Evolutionary conservation across 768 basidiomycete species (phyloP).

Genomic region (Neoboletus subvelutipes): DNA sequence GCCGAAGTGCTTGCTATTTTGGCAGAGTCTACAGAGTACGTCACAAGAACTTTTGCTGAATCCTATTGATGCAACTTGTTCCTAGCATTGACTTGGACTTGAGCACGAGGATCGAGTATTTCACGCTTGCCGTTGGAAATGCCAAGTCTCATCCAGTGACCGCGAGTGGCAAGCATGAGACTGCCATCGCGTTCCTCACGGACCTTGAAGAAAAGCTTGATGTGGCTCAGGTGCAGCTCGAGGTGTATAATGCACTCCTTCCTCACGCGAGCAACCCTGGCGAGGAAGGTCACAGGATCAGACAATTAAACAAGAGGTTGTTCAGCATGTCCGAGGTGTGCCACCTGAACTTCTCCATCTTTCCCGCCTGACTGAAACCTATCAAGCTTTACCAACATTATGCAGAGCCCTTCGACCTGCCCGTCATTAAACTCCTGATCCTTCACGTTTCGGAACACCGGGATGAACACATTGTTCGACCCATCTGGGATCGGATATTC

Average conservation of each 20-base stretch:
- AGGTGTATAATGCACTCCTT: constrained; percentile 69
- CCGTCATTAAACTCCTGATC: constrained; percentile 82
- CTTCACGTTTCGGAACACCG: constrained; percentile 92
- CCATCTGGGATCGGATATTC: constrained; percentile 89
- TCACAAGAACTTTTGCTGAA: not conserved
- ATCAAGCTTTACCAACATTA: constrained; percentile 82
- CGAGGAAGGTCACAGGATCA: constrained; percentile 63
- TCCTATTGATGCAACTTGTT: constrained; percentile 1
- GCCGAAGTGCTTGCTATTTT: constrained; percentile 81
- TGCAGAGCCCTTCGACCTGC: constrained; percentile 82
- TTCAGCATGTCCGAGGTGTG: constrained; percentile 85
- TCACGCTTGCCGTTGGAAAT: constrained; percentile 92
- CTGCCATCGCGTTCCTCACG: constrained; percentile 93
- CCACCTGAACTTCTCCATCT: constrained; percentile 1
- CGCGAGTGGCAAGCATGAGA: constrained; percentile 73
- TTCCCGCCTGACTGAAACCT: constrained; percentile 11
- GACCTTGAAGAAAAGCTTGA: constrained; percentile 95
- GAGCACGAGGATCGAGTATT: constrained; percentile 80
- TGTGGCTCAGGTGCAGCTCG: constrained; percentile 95
- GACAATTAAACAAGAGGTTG: constrained; percentile 55
- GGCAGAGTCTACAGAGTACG: constrained; percentile 83
- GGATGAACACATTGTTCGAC: constrained; percentile 75
- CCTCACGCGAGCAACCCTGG: constrained; percentile 61
- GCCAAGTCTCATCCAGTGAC: constrained; percentile 93
- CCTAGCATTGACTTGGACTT: constrained; percentile 65